Percentiles rank a stretch among this genome's conserved stretches.
These are phyloP conservation scores for Xylariales sp. DNA, from an alignment of 2,329 filamentous ascomycete genomes.

Conservation along the genomic window DNA sequence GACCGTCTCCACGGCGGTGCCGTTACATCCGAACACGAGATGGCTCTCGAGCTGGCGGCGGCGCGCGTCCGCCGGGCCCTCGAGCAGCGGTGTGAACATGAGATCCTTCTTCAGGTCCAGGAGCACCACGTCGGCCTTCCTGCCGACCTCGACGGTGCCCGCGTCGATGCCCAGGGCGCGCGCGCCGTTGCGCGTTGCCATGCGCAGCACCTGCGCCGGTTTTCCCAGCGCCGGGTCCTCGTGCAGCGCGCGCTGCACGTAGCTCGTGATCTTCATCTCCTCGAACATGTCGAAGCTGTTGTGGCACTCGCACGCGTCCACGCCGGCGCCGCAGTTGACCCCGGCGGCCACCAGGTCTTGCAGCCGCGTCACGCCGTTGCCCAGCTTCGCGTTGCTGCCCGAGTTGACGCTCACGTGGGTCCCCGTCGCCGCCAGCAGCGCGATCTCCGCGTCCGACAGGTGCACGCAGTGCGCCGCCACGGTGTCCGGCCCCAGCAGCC, in stretches of 20 bases:
- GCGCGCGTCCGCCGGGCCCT: constrained; percentile 11
- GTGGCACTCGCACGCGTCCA: constrained; percentile 20
- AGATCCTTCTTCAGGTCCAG: constrained; percentile 19
- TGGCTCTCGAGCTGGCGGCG: constrained; percentile 13
- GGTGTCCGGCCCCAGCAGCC: constrained; percentile 13
- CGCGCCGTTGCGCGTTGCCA: constrained; percentile 18
- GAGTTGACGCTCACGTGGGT: constrained; percentile 15
- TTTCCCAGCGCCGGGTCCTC: constrained; percentile 12
- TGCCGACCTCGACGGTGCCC: constrained; percentile 13
- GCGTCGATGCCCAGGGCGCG: constrained; percentile 16
- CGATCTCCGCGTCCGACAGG: constrained; percentile 15
- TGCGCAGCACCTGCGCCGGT: constrained; percentile 15
- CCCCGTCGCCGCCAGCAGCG: constrained; percentile 13
- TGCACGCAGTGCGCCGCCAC: constrained; percentile 19
- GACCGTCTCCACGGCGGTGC: constrained; percentile 16
- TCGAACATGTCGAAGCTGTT: constrained; percentile 22
- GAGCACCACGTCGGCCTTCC: constrained; percentile 19
- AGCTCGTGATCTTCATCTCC: constrained; percentile 18
- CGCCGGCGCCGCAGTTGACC: constrained; percentile 17
- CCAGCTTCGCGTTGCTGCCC: constrained; percentile 18
- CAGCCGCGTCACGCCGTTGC: constrained; percentile 14
- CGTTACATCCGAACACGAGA: constrained; percentile 20
- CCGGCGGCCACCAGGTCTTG: constrained; percentile 14
- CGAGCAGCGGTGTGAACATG: constrained; percentile 17
- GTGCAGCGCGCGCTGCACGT: constrained; percentile 15